Conservation (phyloP, 1,284 basidiomycete genomes). For the Puccinia horiana region DNA sequence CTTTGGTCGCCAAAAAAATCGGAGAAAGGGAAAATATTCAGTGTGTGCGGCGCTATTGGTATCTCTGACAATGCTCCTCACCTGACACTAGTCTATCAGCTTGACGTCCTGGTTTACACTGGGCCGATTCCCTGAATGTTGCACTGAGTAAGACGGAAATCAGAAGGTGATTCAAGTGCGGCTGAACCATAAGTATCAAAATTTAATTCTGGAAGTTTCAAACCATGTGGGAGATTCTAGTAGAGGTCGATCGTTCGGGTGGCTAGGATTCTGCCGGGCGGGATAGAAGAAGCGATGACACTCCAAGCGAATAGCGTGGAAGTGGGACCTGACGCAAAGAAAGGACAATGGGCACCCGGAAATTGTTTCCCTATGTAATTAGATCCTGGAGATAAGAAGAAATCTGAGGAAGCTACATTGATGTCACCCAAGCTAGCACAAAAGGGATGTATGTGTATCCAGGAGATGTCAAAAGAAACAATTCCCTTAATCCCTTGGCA, state of each 20-base stretch:
- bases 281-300: background rate
- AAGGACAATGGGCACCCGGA: background rate
- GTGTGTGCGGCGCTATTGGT: background rate
- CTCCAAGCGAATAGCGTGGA: background rate
- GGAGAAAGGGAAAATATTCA: background rate
- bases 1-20: background rate
- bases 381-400: background rate
- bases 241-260: background rate
- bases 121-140: background rate
- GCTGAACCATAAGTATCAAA: slow-evolving; percentile 12
- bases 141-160: background rate
- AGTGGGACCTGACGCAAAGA: background rate
- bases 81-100: background rate
- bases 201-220: background rate
- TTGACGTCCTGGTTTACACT: background rate
- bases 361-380: background rate
- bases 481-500: slow-evolving; percentile 7
- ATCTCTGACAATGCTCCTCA: background rate
- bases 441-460: slow-evolving; percentile 10
- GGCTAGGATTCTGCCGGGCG: background rate
- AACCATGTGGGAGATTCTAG: background rate
- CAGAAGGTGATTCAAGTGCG: background rate
- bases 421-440: background rate
- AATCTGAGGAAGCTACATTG: background rate
- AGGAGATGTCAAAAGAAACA: background rate